Percentiles rank a stretch among this genome's conserved stretches.
Evolutionary conservation across 768 basidiomycete genomes (phyloP).

Genomic region (Trametes cubensis): DNA sequence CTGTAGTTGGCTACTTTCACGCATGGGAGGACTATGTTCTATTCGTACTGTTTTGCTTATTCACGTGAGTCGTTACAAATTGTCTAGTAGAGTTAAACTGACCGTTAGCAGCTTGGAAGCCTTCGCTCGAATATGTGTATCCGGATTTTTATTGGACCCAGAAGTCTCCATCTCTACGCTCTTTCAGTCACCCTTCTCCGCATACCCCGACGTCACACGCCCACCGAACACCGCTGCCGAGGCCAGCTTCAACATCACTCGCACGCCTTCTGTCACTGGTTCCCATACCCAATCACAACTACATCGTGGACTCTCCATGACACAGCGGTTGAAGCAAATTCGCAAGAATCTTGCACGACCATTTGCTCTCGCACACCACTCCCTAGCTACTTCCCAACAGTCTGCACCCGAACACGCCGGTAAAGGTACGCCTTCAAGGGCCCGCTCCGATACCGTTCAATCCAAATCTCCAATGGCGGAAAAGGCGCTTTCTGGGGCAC

Average conservation of each 20-base stretch:
- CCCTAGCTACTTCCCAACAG: conserved; percentile 21
- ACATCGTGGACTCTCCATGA: conserved; percentile 48
- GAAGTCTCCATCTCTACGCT: conserved; percentile 59
- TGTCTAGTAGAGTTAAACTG: conserved; percentile 11
- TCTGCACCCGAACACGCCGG: conserved; percentile 11
- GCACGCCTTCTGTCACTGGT: conserved; percentile 18
- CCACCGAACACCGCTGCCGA: conserved; percentile 28
- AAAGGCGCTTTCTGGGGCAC: conserved; percentile 38
- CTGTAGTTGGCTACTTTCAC: conserved; percentile 76
- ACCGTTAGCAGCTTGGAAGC: conserved; percentile 68
- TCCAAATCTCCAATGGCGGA: conserved; percentile 38
- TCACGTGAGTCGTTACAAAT: conserved; percentile 62
- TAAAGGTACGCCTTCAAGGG: conserved; percentile 14
- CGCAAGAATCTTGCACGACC: conserved; percentile 54
- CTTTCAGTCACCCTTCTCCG: conserved; percentile 40
- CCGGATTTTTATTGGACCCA: conserved; percentile 87
- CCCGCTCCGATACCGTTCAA: conserved; percentile 35
- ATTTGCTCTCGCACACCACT: conserved; percentile 48
- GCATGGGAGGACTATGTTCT: conserved; percentile 87
- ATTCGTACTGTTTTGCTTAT: conserved; percentile 82
- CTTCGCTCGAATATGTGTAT: conserved; percentile 85
- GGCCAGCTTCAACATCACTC: conserved; percentile 14
- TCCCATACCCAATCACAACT: conserved; percentile 30
- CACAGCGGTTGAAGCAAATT: conserved; percentile 47
- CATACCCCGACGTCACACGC: conserved; percentile 32